Evolutionary conservation across 1,139 yeast genomes (phyloP).

Genomic region (Pichia cactophila): DNA sequence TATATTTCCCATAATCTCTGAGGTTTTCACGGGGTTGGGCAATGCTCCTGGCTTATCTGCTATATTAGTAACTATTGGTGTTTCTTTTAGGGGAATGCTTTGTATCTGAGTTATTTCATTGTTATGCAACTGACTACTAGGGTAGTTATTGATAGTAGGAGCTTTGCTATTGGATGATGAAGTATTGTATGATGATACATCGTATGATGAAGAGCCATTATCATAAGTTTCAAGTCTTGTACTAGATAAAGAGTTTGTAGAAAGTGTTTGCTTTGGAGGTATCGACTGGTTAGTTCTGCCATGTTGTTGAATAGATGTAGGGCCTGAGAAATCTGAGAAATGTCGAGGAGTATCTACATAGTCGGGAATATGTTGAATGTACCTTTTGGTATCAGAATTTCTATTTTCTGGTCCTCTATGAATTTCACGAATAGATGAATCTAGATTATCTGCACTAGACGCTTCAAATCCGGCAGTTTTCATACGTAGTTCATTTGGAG

Average conservation of each 20-base stretch:
- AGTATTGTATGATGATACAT: neutral
- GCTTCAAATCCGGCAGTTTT: slow-evolving; percentile 6
- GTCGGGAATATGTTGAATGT: slow-evolving; percentile 7
- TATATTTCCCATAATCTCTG: slow-evolving; percentile 23
- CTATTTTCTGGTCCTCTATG: slow-evolving; percentile 27
- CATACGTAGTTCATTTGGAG: slow-evolving; percentile 9
- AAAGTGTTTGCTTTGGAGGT: neutral
- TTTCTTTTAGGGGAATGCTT: neutral
- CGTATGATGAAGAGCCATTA: neutral
- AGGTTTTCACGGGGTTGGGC: slow-evolving; percentile 7
- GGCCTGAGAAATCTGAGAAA: neutral
- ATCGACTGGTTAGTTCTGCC: neutral
- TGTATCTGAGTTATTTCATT: neutral
- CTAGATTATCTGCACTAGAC: slow-evolving; percentile 12
- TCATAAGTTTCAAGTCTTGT: neutral
- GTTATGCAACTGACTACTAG: neutral
- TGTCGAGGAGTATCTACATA: slow-evolving; percentile 6
- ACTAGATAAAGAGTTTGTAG: neutral
- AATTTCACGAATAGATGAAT: slow-evolving; percentile 27
- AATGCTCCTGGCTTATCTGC: neutral
- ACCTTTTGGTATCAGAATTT: slow-evolving; percentile 14
- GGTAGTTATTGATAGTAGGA: neutral
- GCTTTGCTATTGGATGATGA: neutral
- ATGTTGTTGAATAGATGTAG: neutral
- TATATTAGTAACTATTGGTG: neutral